Percentiles rank a stretch among this genome's conserved stretches.
phyloP scores from a whole-genome alignment of 2,329 filamentous ascomycete genomes.

The Fusarium longipes region DNA sequence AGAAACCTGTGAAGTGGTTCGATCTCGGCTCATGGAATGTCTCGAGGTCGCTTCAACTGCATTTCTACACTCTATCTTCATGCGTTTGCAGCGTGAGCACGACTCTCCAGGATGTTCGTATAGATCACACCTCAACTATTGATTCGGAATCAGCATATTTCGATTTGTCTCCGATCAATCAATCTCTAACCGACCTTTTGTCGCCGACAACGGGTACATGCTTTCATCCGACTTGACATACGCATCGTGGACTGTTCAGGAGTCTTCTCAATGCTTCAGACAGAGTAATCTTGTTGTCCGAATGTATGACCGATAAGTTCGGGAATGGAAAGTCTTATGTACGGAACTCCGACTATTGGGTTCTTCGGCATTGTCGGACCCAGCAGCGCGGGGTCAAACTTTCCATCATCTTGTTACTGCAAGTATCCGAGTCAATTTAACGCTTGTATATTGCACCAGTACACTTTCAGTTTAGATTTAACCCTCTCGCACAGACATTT shows the following conservation, averaged over 20 bases:
- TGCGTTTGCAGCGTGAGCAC: constrained; percentile 6
- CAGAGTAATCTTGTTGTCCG: neutral
- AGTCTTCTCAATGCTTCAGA: no score
- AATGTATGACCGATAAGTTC: neutral
- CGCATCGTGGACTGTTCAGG: neutral
- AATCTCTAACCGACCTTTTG: constrained; percentile 1
- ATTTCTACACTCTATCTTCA: neutral
- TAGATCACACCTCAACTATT: neutral
- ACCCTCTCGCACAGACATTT: no score
- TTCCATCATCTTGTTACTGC: neutral
- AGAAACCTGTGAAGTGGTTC: neutral
- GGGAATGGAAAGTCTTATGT: neutral
- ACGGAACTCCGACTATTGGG: neutral
- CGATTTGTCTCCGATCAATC: neutral
- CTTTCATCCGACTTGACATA: constrained; percentile 3
- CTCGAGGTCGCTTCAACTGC: neutral
- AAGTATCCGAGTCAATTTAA: no score
- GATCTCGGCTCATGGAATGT: neutral
- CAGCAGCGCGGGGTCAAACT: neutral
- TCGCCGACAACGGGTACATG: constrained; percentile 7
- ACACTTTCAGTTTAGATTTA: no score
- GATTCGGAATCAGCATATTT: neutral
- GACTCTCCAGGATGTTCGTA: neutral
- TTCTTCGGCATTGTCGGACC: no score
- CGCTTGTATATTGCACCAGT: no score